Evolutionary conservation across 2,329 filamentous ascomycete species (phyloP).

Genomic region (Clonostachys chloroleuca): DNA sequence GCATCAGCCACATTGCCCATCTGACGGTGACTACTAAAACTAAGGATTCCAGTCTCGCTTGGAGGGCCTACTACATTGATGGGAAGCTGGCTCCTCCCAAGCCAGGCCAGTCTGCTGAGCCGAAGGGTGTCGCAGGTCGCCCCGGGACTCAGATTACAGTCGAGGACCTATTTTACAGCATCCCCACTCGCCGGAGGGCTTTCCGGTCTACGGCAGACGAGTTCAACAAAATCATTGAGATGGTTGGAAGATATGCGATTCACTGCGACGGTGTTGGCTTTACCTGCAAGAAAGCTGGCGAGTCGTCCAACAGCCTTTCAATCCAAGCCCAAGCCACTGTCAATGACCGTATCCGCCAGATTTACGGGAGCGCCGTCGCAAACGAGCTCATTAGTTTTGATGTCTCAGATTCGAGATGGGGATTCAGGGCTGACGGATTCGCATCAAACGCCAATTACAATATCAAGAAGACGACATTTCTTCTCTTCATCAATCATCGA

Average conservation of each 20-base stretch:
- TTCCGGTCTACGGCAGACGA: slow-evolving; percentile 92
- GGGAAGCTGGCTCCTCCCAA: slow-evolving; percentile 80
- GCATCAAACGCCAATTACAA: slow-evolving; percentile 93
- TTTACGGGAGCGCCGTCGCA: slow-evolving; percentile 78
- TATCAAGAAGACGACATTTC: slow-evolving; percentile 79
- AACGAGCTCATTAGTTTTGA: slow-evolving; percentile 82
- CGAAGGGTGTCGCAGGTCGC: slow-evolving; percentile 82
- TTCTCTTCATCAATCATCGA: slow-evolving; percentile 96
- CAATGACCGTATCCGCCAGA: slow-evolving; percentile 82
- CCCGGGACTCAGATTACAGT: slow-evolving; percentile 93
- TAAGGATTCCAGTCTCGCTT: slow-evolving; percentile 80
- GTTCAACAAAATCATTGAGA: slow-evolving; percentile 95
- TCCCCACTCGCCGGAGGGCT: slow-evolving; percentile 80
- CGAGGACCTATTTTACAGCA: slow-evolving; percentile 95
- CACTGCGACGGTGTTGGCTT: slow-evolving; percentile 91
- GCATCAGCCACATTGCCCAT: slow-evolving; percentile 98
- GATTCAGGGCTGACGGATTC: slow-evolving; percentile 77
- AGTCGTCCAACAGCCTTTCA: slow-evolving; percentile 76
- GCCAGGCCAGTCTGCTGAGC: slow-evolving; percentile 80
- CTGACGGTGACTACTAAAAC: slow-evolving; percentile 93
- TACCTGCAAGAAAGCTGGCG: slow-evolving; percentile 94
- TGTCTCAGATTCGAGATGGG: slow-evolving; percentile 70
- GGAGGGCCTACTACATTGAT: slow-evolving; percentile 82
- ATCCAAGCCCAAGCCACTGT: slow-evolving; percentile 69
- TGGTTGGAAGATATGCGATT: slow-evolving; percentile 88